These are phyloP conservation scores for Pestalotiopsis sp. DNA, from an alignment of 2,329 filamentous ascomycete species.

Conservation along the genomic window DNA sequence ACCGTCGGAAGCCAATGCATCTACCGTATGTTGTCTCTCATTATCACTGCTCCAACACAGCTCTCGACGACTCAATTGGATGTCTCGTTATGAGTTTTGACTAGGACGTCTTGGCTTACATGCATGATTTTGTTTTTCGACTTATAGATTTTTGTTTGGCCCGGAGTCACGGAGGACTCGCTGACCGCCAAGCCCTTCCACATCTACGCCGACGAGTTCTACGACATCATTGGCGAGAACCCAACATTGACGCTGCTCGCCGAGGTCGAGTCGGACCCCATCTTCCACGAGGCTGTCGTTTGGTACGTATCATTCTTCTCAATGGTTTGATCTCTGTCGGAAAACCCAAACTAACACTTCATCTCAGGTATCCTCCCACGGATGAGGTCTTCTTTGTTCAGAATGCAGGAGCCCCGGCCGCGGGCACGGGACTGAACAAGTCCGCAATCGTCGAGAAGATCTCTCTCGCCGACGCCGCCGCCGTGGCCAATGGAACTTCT, in stretches of 20 bases:
- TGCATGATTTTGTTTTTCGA: neutral
- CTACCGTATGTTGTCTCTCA: slow-evolving; percentile 31
- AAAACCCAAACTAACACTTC: neutral
- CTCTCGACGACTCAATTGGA: neutral
- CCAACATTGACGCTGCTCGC: slow-evolving; percentile 54
- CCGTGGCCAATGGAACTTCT: slow-evolving; percentile 38
- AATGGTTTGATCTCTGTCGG: neutral
- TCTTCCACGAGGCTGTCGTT: slow-evolving; percentile 60
- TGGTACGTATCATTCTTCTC: slow-evolving; percentile 39
- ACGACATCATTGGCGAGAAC: slow-evolving; percentile 49
- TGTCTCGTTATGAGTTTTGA: neutral
- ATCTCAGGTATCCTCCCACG: slow-evolving; percentile 40
- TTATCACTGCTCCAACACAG: neutral
- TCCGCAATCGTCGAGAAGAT: slow-evolving; percentile 56
- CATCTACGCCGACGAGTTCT: slow-evolving; percentile 55
- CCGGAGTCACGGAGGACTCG: slow-evolving; percentile 40
- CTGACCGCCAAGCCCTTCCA: slow-evolving; percentile 43
- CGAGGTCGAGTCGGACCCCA: slow-evolving; percentile 43
- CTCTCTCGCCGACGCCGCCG: slow-evolving; percentile 44
- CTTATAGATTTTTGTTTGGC: slow-evolving; percentile 43
- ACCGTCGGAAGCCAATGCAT: slow-evolving; percentile 37
- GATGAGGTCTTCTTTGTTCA: slow-evolving; percentile 59
- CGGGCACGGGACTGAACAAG: slow-evolving; percentile 53
- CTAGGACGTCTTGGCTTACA: neutral
- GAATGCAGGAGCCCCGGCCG: slow-evolving; percentile 47